Conservation (phyloP, 345 rosid genomes). For the Rhodamnia argentea region DNA sequence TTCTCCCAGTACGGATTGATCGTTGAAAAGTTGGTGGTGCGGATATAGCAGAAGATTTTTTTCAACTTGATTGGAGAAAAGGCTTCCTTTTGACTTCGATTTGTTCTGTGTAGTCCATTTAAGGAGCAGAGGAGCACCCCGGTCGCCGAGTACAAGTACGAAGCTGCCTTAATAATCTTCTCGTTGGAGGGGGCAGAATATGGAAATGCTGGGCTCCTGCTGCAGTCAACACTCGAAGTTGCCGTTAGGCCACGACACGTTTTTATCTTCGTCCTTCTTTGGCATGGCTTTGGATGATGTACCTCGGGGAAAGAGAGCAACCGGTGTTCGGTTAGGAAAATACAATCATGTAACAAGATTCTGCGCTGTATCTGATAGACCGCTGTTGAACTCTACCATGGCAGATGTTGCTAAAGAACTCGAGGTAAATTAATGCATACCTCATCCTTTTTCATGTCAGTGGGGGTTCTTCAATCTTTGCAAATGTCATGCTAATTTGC, state of each 20-base stretch:
- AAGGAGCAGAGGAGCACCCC: background rate
- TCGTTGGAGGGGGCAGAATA: background rate
- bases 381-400: conserved; percentile 21
- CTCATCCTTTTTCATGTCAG: background rate
- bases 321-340: conserved; percentile 15
- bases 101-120: background rate
- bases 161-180: background rate
- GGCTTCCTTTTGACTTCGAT: background rate
- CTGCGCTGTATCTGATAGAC: conserved; percentile 9
- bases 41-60: background rate
- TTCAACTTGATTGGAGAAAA: background rate
- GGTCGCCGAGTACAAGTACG: background rate
- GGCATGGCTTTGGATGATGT: conserved; percentile 11
- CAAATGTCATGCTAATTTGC: background rate
- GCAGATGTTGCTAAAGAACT: conserved; percentile 48
- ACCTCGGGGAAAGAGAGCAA: conserved; percentile 3
- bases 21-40: background rate
- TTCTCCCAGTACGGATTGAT: background rate
- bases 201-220: conserved; percentile 12
- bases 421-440: conserved; percentile 21
- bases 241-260: conserved; percentile 10
- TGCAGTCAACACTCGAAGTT: conserved; percentile 5
- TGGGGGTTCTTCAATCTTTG: background rate
- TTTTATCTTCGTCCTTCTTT: conserved; percentile 19
- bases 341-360: background rate